Base-by-base conservation (phyloP, 352 stramenopile species). In the Bremia lactucae region DNA sequence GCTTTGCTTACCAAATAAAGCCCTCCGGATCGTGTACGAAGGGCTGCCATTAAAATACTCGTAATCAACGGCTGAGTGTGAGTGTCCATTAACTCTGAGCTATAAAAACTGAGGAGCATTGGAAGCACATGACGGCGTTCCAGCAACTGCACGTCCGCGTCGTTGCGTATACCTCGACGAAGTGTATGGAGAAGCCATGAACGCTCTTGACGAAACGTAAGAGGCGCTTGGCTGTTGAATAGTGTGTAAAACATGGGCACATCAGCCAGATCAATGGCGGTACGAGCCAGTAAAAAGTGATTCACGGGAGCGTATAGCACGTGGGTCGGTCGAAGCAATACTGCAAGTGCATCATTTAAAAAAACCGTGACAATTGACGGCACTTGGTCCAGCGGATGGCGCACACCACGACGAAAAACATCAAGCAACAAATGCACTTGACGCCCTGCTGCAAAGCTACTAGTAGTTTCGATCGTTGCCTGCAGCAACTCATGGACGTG, bases 221-320 rank as follows among this genome's bases (percentile, higher is more conserved):
- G 50, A 14, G 72, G 62, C 28, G 74, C 62, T 20, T 72, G 71
- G 23, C 69, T 87, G 59, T 91, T 85, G 54, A 94, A 94, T 3
- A 94, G 53, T 34, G 81, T 68, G 52, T 90, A 94, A 46, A 94
- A 94, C 79, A 94, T 91, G 2, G 81, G 81, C 7, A 94, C 81
- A 49, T 91, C 79, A 29, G 54, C 65, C 13, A 88, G 37, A 46
- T 94, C 79, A 46, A 94, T 61, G 13, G 75, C 73, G 0, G 76
- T 73, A 9, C 79, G 76, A n/a, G 78, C 65, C 7, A 94, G 53
- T 21, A 94, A 43, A 36, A 94, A 94, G 33, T 87, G 74, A 51
- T 94, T 94, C 24, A 94, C 38, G 46, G 82, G 72, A 14, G 70
- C 63, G 36, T 87, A 91, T 62, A 91, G 59, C 24, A 71, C 59